A percentile compares a stretch with the other conserved stretches of the same genome.
Evolutionary conservation across 2,329 filamentous ascomycete genomes (phyloP).

Genomic region (Exophiala calicioides): DNA sequence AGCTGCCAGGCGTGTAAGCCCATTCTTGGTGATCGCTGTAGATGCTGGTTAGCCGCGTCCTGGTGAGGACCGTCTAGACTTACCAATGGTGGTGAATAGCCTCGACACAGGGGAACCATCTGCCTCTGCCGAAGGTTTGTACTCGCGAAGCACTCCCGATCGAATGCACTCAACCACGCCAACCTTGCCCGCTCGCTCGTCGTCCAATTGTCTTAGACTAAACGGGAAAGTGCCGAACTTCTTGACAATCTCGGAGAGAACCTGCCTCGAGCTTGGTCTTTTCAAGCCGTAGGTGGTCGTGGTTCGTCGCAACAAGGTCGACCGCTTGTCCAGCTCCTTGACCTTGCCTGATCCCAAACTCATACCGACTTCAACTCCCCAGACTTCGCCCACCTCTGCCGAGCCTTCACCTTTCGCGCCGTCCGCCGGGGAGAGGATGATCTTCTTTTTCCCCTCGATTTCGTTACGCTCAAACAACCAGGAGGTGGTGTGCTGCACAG

Average conservation of each 20-base stretch:
- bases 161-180: constrained; percentile 96
- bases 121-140: constrained; percentile 94
- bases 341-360: constrained; percentile 90
- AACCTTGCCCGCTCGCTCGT: constrained; percentile 93
- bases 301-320: constrained; percentile 91
- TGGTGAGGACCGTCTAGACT: constrained; percentile 43
- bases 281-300: constrained; percentile 90
- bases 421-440: constrained; percentile 78
- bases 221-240: constrained; percentile 98
- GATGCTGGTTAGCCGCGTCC: background rate
- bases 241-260: constrained; percentile 91
- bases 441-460: constrained; percentile 98
- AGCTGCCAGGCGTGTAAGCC: constrained; percentile 79
- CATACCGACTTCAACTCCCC: constrained; percentile 96
- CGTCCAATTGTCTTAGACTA: constrained; percentile 92
- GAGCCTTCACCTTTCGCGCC: constrained; percentile 87
- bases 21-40: constrained; percentile 94
- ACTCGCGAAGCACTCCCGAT: constrained; percentile 87
- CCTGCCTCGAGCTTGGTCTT: constrained; percentile 87
- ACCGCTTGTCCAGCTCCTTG: constrained; percentile 82
- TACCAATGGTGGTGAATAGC: constrained; percentile 89
- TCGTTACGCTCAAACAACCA: constrained; percentile 97
- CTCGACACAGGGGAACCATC: constrained; percentile 82
- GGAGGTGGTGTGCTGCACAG: constrained; percentile 97
- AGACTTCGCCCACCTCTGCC: constrained; percentile 88